Base-by-base conservation (phyloP, 2,329 filamentous ascomycete genomes). In the Fusarium sulawesiense region DNA sequence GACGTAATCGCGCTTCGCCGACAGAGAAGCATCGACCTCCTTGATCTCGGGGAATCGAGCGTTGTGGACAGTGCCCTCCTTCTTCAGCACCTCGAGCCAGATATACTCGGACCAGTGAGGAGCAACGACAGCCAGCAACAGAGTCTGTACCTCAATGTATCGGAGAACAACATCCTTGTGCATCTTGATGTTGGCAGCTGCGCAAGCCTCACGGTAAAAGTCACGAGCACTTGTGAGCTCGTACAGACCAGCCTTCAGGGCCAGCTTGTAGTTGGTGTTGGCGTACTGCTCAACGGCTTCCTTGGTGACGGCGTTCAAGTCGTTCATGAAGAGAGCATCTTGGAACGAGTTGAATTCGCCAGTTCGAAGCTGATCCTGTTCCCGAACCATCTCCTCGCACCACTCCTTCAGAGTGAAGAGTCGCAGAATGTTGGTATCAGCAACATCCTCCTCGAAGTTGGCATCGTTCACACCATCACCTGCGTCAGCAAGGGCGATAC, bases 51-150 rank as follows among this genome's bases (percentile, higher is more conserved):
- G 79, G 75, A 80, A 80, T 9, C 59, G 85, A 14, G 92, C 93
- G 55, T 90, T 89, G 82, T 98, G 94, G 75, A 99, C 89, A 10
- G 91, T 92, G 58, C 85, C 82, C 37, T 87, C 80, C 83, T 93
- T 94, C 78, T 92, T 89, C 65, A 99, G 88, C 3, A 98, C 89
- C 81, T 98, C 95, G 57, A 92, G 88, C 93, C 94, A 98, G 78
- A 99, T 89, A 81, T 97, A 92, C 78, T 99, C 96, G 48, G 93
- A 86, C 91, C 94, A 98, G 82, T 99, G 96, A 62, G 96, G 95
- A 4, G 95, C 91, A 68, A 98, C 90, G 54, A 94, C 92, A 5
- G 91, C 87, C 73, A 98, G 83, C 76, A 98, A 86, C 53, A 97
- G 86, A 47, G 92, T 90, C 80, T 98, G 95, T 21, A 97, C 86